Evolutionary conservation across 192 early-diverging fungal species (phyloP).

Genomic region (Polychytrium aggregatum): DNA sequence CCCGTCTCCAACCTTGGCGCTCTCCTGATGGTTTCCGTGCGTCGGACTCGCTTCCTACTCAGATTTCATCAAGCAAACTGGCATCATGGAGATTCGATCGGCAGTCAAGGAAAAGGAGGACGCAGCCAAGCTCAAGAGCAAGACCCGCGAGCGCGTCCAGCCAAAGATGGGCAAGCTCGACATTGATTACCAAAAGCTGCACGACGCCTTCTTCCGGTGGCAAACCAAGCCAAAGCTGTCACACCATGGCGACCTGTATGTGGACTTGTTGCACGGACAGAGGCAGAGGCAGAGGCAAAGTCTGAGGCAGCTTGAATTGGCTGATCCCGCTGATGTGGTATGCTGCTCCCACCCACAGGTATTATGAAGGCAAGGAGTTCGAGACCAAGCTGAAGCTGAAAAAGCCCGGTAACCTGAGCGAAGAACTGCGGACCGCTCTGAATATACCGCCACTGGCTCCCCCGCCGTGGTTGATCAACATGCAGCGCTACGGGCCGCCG

Average conservation of each 20-base stretch:
- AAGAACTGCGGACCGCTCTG: slow-evolving; percentile 76
- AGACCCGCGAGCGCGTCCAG: slow-evolving; percentile 73
- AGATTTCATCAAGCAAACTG: slow-evolving; percentile 95
- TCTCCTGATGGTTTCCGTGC: background rate
- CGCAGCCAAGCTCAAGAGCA: slow-evolving; percentile 62
- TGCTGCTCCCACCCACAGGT: slow-evolving; percentile 27
- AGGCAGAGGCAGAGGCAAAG: too few species aligned
- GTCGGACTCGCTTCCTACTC: background rate
- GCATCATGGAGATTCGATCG: slow-evolving; percentile 93
- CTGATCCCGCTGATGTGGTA: background rate
- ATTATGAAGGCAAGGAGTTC: slow-evolving; percentile 95
- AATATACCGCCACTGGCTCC: slow-evolving; percentile 86
- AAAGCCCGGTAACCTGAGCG: slow-evolving; percentile 78
- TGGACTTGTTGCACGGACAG: too few species aligned
- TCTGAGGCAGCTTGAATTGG: background rate
- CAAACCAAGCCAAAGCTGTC: slow-evolving; percentile 74
- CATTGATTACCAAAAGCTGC: slow-evolving; percentile 94
- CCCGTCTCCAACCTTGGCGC: background rate
- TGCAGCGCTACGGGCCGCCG: slow-evolving; percentile 96
- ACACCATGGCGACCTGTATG: slow-evolving; percentile 71
- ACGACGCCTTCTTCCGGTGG: slow-evolving; percentile 95
- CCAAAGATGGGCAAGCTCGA: slow-evolving; percentile 96
- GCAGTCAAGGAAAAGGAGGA: slow-evolving; percentile 83
- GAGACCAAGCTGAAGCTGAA: slow-evolving; percentile 78
- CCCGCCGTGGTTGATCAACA: slow-evolving; percentile 95